Base-by-base conservation (phyloP, 495 filamentous ascomycete genomes). In the Aspergillus mulundensis region DNA sequence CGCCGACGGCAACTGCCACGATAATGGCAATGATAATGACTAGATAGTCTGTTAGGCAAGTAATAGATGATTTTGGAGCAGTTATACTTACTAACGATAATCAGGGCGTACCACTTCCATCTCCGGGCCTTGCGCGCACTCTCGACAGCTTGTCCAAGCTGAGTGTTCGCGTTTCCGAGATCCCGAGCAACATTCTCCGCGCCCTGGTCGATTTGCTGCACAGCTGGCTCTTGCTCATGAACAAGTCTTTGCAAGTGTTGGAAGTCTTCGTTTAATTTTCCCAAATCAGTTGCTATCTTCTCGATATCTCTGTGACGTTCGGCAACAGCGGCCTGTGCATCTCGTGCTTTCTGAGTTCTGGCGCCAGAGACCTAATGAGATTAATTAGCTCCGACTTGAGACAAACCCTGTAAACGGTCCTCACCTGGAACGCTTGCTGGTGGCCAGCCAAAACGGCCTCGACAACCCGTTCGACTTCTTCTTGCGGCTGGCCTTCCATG, bases 71-170 rank as follows among this genome's bases (percentile, higher is more conserved):
- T 11, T 7, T 40, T 44, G 11, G 14, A 8, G 7, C 16, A 2
- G 44, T 5, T 43, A 51, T 44, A 89, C 87, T 74, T 84, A 92
- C 89, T 76, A 59, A 81, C 66, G 60, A 97, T 88, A 62, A 87
- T 81, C 66, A 97, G 70, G 72, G 91, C 96, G 66, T 89, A 93
- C 94, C 94, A 98, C 88, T 97, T 98, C 91, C 95, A 97, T 76
- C 85, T 88, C 58, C 89, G 82, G 34, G 87, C 85, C 49, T 81
- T 81, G 62, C 84, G 74, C n/a, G 95, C 92, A 58, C 87, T 95
- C 30, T 75, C 75, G 45, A 95, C 86, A 15, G 92, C 95, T 16
- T 78, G 77, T 42, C 76, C 83, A 36, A 97, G 83, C 72, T 97
- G 81, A 50, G 81, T 79, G 65, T 92, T 95, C 50, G 84, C 95